These are phyloP conservation scores for Cercospora nicotianae DNA, from an alignment of 2,329 filamentous ascomycete genomes.

Conservation along the genomic window DNA sequence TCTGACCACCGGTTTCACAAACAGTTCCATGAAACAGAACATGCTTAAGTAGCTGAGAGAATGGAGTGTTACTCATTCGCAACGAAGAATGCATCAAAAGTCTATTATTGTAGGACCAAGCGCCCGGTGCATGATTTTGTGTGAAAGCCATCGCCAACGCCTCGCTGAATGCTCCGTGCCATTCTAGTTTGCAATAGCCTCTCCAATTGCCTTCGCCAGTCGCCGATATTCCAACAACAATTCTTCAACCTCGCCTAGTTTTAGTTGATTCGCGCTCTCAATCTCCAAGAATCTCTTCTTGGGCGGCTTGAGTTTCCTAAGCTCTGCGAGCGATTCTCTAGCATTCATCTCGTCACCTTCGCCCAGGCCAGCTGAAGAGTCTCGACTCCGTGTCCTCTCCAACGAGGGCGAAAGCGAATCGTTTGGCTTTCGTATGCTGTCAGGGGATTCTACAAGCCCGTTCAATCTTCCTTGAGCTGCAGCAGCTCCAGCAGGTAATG, in stretches of 20 bases:
- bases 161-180: not conserved
- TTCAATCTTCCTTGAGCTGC: constrained; percentile 34
- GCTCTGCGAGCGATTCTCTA: constrained; percentile 46
- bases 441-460: constrained; percentile 32
- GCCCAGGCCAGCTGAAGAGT: constrained; percentile 27
- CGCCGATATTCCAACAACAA: constrained; percentile 41
- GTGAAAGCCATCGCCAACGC: not conserved
- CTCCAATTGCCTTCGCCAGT: constrained; percentile 46
- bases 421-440: constrained; percentile 17
- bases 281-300: constrained; percentile 50
- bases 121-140: not conserved
- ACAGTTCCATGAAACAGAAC: not conserved
- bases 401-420: constrained; percentile 12
- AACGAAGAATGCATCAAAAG: not conserved
- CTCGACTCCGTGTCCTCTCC: constrained; percentile 18
- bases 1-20: not conserved
- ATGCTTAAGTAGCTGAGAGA: not conserved
- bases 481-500: constrained; percentile 11
- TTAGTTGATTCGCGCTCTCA: constrained; percentile 48
- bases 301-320: constrained; percentile 50
- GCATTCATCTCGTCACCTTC: constrained; percentile 42
- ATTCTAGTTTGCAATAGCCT: constrained; percentile 39
- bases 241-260: constrained; percentile 52
- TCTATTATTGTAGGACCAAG: not conserved
- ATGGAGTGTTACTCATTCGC: not conserved